Evolutionary conservation across 257 asterid genomes (phyloP), one percentile per base, ranked within the genome.

Genomic region (Plectranthus barbatus): DNA sequence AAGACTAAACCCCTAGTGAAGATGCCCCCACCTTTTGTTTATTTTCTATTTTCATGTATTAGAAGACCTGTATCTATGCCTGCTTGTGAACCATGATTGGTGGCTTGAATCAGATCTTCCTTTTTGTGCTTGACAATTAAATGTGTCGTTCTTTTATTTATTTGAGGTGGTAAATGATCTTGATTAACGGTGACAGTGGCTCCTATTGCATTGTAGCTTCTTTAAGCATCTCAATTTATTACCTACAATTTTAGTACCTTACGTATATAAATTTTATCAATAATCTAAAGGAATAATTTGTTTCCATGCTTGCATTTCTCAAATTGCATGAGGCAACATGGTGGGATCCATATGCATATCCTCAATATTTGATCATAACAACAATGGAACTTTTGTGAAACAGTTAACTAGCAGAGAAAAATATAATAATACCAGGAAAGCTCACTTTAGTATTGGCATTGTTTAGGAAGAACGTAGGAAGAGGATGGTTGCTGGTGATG

Each of bases 401-500:
- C 41, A 24, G 41, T 50, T 56, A 20, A 46, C 51, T 29, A 26
- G 70, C 24, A 2, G 54, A 24, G 50, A 44, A 26, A 66, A 46
- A 55, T 55, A 14, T 63, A 52, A 39, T 21, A 20, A 20, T 34
- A 23, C n/a, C 50, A 13, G 7, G 33, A 61, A 39, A 63, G 42
- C 53, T 75, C 33, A 62, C 62, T 68, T 67, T 54, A 24, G 45
- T 34, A n/a, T 69, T 67, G 17, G 18, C 67, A 45, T 14, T 52
- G 29, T 67, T 69, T 81, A 93, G 99, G 91, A 82, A 72, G 96
- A 90, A 74, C 96, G 97, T 45, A 86, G 77, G 71, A 87, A 87
- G 72, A 78, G 99, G 76, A 90, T 93, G 94, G 69, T 59, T 72
- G 91, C 81, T 50, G 81, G 71, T 69, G 88, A 81, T 75, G 94